Evolutionary conservation across 257 asterid species (phyloP).

Genomic region (Echites panduratus): DNA sequence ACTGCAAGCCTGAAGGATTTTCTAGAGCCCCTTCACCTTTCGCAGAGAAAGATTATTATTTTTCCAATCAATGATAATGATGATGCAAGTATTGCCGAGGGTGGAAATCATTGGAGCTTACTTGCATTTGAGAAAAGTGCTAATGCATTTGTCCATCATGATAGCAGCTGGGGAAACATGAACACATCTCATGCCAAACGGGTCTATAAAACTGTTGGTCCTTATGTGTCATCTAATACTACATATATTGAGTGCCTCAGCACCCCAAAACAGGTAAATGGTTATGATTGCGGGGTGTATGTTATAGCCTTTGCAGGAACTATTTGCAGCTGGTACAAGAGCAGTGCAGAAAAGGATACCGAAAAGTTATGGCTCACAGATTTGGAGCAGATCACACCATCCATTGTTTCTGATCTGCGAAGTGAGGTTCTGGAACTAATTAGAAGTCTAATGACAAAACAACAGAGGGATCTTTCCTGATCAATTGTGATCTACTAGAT

Average conservation of each 20-base stretch:
- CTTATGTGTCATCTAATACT: constrained; percentile 24
- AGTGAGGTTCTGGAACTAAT: constrained; percentile 48
- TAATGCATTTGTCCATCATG: constrained; percentile 68
- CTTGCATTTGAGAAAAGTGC: constrained; percentile 52
- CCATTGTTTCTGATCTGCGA: constrained; percentile 45
- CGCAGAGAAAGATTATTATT: constrained; percentile 46
- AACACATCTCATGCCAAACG: constrained; percentile 37
- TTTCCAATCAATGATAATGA: constrained; percentile 75
- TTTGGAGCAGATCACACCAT: constrained; percentile 44
- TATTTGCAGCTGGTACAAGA: constrained; percentile 53
- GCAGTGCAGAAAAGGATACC: constrained; percentile 22
- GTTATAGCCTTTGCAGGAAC: constrained; percentile 58
- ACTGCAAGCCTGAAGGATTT: constrained; percentile 44
- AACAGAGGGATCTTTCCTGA: constrained; percentile 3
- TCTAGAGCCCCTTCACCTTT: constrained; percentile 57
- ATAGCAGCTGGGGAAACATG: constrained; percentile 35
- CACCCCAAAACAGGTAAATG: constrained; percentile 47
- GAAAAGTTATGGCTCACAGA: constrained; percentile 44
- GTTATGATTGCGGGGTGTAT: constrained; percentile 80
- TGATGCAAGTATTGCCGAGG: constrained; percentile 57
- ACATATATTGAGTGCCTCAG: constrained; percentile 32
- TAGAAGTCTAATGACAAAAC: constrained; percentile 35
- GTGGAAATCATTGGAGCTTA: constrained; percentile 80
- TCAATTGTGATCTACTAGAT: not conserved
- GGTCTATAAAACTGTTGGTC: constrained; percentile 36